A percentile compares a stretch with the other conserved stretches of the same genome.
Conservation (phyloP, 805 yeast genomes). For the Yarrowia keelungensis region DNA sequence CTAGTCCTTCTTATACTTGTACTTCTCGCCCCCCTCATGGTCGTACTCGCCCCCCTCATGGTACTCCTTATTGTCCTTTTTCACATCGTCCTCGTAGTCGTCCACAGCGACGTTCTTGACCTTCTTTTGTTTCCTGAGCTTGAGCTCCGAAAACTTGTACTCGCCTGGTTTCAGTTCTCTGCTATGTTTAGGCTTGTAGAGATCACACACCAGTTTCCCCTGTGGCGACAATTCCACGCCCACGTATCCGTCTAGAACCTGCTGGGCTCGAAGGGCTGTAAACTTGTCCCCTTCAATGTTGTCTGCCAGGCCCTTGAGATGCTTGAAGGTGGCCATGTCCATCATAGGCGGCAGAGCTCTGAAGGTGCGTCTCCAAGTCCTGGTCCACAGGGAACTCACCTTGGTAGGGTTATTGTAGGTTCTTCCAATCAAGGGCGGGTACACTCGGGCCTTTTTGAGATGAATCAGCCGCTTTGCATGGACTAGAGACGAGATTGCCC, state of each 20-base stretch:
- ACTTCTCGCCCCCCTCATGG: no score
- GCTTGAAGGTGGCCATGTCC: conserved; percentile 16
- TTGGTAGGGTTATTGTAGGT: background rate
- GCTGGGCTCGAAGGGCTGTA: conserved; percentile 6
- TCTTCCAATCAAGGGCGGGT: background rate
- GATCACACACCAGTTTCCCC: background rate
- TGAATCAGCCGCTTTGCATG: background rate
- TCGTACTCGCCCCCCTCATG: no score
- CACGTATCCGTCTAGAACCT: background rate
- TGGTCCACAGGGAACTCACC: conserved; percentile 1
- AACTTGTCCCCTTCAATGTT: conserved; percentile 2
- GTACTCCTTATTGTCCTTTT: no score
- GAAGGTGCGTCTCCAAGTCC: background rate
- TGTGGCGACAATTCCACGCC: conserved; percentile 2
- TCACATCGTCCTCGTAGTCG: no score
- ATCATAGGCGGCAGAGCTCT: background rate
- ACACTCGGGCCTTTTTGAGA: background rate
- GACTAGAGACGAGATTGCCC: background rate
- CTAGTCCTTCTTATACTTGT: no score
- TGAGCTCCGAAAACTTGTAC: background rate
- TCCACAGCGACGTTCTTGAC: no score
- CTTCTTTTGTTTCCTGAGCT: no score
- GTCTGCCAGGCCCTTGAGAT: background rate
- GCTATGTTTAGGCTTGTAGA: background rate
- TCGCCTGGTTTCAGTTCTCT: background rate